Conservation (phyloP, 1,284 basidiomycete genomes). For the Veloporphyrellus conicus region DNA sequence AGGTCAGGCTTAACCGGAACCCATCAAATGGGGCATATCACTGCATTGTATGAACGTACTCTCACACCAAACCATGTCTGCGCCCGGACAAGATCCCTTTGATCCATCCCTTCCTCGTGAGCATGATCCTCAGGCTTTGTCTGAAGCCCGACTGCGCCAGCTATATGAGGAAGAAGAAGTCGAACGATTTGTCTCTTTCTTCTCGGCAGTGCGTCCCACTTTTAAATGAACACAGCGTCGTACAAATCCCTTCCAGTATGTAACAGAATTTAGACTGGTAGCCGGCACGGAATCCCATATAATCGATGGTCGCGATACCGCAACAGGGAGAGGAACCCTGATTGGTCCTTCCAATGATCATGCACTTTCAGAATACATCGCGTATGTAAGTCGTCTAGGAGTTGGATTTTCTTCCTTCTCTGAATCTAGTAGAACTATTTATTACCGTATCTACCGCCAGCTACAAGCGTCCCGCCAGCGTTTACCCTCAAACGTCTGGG, state of each 20-base stretch:
- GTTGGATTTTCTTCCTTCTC: slow-evolving; percentile 1
- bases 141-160: slow-evolving; percentile 46
- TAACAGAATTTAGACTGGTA: slow-evolving; percentile 49
- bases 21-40: not conserved
- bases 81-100: not conserved
- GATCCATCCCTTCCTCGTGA: not conserved
- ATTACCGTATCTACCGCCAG: slow-evolving; percentile 44
- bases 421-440: slow-evolving; percentile 39
- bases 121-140: slow-evolving; percentile 14
- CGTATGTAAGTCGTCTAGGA: slow-evolving; percentile 34
- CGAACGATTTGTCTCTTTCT: slow-evolving; percentile 52
- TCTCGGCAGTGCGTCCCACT: slow-evolving; percentile 46
- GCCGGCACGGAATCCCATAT: not conserved
- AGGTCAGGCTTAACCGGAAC: too few relatives aligned
- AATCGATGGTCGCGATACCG: not conserved
- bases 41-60: too few relatives aligned
- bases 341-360: slow-evolving; percentile 9
- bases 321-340: not conserved
- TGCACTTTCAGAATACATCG: slow-evolving; percentile 40
- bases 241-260: slow-evolving; percentile 41
- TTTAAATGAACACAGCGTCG: not conserved
- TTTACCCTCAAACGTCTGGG: slow-evolving; percentile 55
- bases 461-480: slow-evolving; percentile 35
- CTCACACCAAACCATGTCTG: slow-evolving; percentile 11
- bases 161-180: slow-evolving; percentile 63